These are phyloP conservation scores for Venturia carpophila DNA, from an alignment of 2,329 filamentous ascomycete genomes.

Conservation along the genomic window DNA sequence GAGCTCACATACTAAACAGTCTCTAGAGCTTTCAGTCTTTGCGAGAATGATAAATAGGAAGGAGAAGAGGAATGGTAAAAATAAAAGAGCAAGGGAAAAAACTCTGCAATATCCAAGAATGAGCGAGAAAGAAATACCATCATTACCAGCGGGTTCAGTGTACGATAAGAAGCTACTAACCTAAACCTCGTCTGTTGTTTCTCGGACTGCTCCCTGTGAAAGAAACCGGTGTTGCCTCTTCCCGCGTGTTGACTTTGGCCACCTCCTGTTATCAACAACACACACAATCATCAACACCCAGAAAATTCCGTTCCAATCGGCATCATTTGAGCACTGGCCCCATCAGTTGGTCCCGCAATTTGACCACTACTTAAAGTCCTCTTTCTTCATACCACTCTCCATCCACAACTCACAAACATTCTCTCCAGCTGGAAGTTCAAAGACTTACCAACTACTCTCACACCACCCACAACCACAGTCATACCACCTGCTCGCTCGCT, in stretches of 20 bases:
- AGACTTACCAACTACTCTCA: not conserved
- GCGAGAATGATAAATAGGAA: not conserved
- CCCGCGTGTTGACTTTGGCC: not conserved
- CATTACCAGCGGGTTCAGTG: too few relatives aligned
- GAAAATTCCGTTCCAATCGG: not conserved
- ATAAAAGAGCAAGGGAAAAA: not conserved
- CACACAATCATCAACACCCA: not conserved
- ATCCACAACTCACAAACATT: not conserved
- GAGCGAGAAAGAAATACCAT: not conserved
- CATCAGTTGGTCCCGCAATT: not conserved
- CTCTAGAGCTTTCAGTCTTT: not conserved
- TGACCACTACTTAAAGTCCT: not conserved
- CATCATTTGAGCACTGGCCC: not conserved
- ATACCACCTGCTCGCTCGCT: not conserved
- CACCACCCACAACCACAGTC: not conserved
- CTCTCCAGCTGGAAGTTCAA: not conserved
- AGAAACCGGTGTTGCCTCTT: too few relatives aligned
- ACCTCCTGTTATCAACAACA: not conserved
- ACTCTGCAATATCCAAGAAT: not conserved
- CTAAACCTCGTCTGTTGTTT: too few relatives aligned
- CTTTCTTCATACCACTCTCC: not conserved
- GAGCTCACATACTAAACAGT: not conserved
- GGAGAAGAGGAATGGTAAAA: too few relatives aligned
- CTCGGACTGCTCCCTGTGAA: too few relatives aligned
- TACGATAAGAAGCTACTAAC: too few relatives aligned